Evolutionary conservation across 208 protist species (phyloP), one percentile per base, ranked within the genome.

Genomic region (Trypanosoma melophagium): DNA sequence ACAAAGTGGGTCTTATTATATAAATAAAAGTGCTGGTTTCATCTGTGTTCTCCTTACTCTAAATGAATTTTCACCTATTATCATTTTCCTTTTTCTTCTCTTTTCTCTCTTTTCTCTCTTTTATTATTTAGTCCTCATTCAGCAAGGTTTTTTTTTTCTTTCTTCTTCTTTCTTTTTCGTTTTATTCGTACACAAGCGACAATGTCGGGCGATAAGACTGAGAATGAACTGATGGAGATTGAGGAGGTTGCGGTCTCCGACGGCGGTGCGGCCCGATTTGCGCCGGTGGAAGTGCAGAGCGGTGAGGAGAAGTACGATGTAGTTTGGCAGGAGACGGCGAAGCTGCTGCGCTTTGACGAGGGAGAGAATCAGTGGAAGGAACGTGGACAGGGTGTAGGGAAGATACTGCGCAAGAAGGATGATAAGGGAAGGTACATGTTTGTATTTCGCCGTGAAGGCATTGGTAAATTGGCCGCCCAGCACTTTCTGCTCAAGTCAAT

Each of bases 321-420:
- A 5, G 65, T 89, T 4, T 97, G 82, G 80, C 73, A 92, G 67
- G 68, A 86, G 51, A 69, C 66, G 10, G 84, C 69, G 42, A 95
- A 95, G 80, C 79, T 96, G 21, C 73, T 93, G 38, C 90, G 93
- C 58, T 97, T 97, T 63, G 90, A 97, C 52, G 90, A 97, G 64
- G 93, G 89, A 31, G 91, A 96, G 74, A 97, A 97, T 64, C 63
- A 79, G 69, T 97, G 93, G 93, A 97, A 96, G 81, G 93, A 97
- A 79, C 84, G 93, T 49, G 93, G 89, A 0, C 76, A 91, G 63
- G 93, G 93, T 3, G 80, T 67, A 9, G 87, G 86, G 16, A 92
- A 90, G 64, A 80, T 97, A 12, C 60, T 97, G 55, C 69, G 83
- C 52, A 67, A 74, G 51, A 95, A 97, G 76, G 84, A 87, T 44